phyloP scores from a whole-genome alignment of 2,329 filamentous ascomycete genomes.

The Ascochyta rabiei region DNA sequence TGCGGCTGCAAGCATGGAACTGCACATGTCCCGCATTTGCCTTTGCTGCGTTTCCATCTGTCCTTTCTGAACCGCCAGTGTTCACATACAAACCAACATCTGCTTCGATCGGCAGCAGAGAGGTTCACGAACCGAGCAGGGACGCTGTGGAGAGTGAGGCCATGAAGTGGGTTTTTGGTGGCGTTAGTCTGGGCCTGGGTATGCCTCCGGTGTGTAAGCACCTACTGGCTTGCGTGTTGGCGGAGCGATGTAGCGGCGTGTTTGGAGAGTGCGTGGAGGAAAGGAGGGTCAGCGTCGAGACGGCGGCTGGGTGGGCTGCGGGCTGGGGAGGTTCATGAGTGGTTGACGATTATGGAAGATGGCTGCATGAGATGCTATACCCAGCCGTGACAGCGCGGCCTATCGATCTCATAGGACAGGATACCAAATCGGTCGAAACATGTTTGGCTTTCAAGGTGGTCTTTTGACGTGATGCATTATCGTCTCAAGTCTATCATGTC shows the following conservation, averaged over 20 bases:
- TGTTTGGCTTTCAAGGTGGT: neutral
- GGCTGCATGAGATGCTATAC: conserved; percentile 24
- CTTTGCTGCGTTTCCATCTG: conserved; percentile 67
- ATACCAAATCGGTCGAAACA: neutral
- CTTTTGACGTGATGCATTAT: conserved; percentile 22
- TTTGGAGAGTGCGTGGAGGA: conserved; percentile 65
- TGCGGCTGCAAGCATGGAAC: conserved; percentile 79
- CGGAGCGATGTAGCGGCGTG: conserved; percentile 65
- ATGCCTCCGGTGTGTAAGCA: conserved; percentile 81
- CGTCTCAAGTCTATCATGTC: conserved; percentile 34
- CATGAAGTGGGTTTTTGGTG: conserved; percentile 22
- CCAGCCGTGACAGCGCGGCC: conserved; percentile 31
- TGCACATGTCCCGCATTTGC: conserved; percentile 89
- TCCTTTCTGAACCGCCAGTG: conserved; percentile 17
- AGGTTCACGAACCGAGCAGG: neutral
- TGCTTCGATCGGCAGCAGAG: neutral
- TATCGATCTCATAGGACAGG: neutral
- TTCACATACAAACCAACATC: neutral
- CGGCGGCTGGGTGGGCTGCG: conserved; percentile 72
- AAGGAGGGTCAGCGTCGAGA: conserved; percentile 63
- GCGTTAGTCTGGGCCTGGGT: conserved; percentile 21
- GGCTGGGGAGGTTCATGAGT: conserved; percentile 39
- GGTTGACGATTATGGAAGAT: neutral
- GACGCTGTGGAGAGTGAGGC: neutral
- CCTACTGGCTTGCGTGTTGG: conserved; percentile 80